Evolutionary conservation across 2,329 filamentous ascomycete species (phyloP), one percentile per base, ranked within the genome.

Genomic region (Westerdykella ornata): DNA sequence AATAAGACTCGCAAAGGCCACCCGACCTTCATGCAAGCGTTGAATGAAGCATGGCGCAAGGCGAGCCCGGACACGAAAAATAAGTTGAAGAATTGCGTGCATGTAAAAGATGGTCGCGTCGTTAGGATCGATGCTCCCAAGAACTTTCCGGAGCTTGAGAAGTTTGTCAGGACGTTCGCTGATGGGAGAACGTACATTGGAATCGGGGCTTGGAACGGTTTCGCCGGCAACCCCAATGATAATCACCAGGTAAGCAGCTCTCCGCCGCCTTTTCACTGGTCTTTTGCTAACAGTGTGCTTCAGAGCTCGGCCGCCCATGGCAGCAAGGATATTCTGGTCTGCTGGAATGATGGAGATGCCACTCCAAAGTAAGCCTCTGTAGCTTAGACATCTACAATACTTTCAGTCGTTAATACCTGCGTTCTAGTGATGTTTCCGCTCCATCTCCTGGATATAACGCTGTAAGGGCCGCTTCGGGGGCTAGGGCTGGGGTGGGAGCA

Each of bases 11-110:
- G 58, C 42, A 68, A 68, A 48, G 66, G 65, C 5, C 61, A 63
- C 41, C 59, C 66, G 5, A 53, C 46, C 15, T 68, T 68, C 47
- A 68, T 69, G 66, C 66, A 68, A 45, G 57, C 61, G 28, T 54
- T 64, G 29, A 65, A 67, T 42, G 35, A 47, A 1, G 59, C 60
- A 17, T 69, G 56, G 53, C 51, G 65, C 22, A 59, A 60, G 41
- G 56, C 63, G 9, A 46, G 52, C 28, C 53, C 62, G 36, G 51
- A 49, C n/a, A 62, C 56, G 19, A 63, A 56, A 35, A 49, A 65
- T 35, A 48, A 54, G 30, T 52, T 68, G 20, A 62, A 61, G 12
- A 46, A 51, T 5, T 58, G 54, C n/a, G 61, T 67, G 3, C 58
- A 62, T 34, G 39, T 43, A 13, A 38, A 38, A 7, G 34, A 42